Percentiles rank a stretch among this genome's conserved stretches.
These are phyloP conservation scores for Vachellia collinsii DNA, from an alignment of 306 rosid species.

Conservation along the genomic window DNA sequence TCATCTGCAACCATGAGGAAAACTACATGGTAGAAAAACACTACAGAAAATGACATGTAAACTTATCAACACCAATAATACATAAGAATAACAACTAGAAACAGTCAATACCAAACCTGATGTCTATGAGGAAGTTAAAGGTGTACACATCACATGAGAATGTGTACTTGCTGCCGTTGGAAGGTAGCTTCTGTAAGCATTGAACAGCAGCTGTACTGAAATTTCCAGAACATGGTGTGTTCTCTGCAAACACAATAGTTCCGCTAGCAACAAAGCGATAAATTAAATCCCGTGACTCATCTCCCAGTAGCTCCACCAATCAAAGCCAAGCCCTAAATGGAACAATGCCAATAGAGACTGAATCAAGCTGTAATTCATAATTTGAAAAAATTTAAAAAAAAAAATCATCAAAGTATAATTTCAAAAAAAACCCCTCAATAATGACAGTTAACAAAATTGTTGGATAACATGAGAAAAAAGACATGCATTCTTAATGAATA, in stretches of 20 bases:
- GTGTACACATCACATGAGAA: conserved; percentile 95
- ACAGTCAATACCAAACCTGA: conserved; percentile 70
- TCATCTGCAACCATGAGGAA: conserved; percentile 97
- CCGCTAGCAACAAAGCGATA: conserved; percentile 98
- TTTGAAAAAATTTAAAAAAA: background rate
- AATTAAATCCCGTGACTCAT: conserved; percentile 90
- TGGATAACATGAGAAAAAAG: too few relatives aligned
- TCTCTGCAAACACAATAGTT: conserved; percentile 84
- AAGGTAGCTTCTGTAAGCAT: conserved; percentile 86
- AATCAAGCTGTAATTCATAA: conserved; percentile 21
- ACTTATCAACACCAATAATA: conserved; percentile 21
- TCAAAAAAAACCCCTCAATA: background rate
- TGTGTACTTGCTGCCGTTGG: conserved; percentile 88
- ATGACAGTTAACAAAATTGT: too few relatives aligned
- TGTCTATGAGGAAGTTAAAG: conserved; percentile 85
- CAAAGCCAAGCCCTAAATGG: conserved; percentile 38
- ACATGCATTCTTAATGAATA: too few relatives aligned
- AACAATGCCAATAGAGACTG: conserved; percentile 36
- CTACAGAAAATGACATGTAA: conserved; percentile 30
- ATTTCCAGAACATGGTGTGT: conserved; percentile 86
- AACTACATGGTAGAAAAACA: conserved; percentile 54
- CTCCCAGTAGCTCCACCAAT: conserved; percentile 41
- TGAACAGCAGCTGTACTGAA: conserved; percentile 97
- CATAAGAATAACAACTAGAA: conserved; percentile 4
- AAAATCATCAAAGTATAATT: background rate